A percentile compares a stretch with the other conserved stretches of the same genome.
Evolutionary conservation across 306 rosid species (phyloP).

Genomic region (barrel medic (Medicago truncatula)): MtrunA17r5.0-ANR NC_053048.1:40710001-40710500

Average conservation of each 20-base stretch:
- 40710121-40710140: background rate
- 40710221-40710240: constrained; percentile 66
- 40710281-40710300: constrained; percentile 70
- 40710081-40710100: background rate
- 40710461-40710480: background rate
- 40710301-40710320: constrained; percentile 58
- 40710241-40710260: constrained; percentile 76
- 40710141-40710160: no score
- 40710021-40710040: background rate
- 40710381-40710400: no score
- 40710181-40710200: constrained; percentile 71
- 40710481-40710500: background rate
- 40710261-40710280: constrained; percentile 70
- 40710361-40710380: no score
- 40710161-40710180: background rate
- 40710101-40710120: background rate
- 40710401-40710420: no score
- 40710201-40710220: constrained; percentile 83
- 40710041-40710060: background rate
- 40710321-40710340: constrained; percentile 49
- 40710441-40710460: constrained; percentile 5
- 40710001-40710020: no score
- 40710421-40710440: constrained; percentile 44
- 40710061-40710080: background rate
- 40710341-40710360: no score